Evolutionary conservation across 495 filamentous ascomycete genomes (phyloP).

Genomic region (Talaromyces ruber): DNA sequence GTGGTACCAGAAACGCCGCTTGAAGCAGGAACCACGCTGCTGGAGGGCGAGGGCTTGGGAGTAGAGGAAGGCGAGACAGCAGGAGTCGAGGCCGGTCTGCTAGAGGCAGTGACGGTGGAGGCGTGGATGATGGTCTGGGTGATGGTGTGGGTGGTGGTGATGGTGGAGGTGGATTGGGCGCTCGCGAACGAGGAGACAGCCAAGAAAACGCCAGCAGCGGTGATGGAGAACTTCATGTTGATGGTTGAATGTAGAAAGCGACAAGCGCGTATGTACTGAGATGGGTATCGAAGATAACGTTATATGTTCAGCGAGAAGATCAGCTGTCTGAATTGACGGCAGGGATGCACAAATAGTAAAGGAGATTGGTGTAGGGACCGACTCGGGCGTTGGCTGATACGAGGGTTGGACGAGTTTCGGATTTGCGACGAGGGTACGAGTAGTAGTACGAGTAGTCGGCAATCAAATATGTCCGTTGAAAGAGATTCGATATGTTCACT

Average conservation of each 20-base stretch:
- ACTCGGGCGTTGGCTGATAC: neutral
- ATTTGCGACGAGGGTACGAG: neutral
- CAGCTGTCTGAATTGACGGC: neutral
- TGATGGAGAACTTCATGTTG: conserved; percentile 3
- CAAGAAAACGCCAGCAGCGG: conserved; percentile 2
- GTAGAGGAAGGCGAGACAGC: neutral
- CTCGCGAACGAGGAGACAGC: conserved; percentile 1
- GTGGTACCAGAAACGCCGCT: neutral
- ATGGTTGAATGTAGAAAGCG: neutral
- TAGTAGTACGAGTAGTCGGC: neutral
- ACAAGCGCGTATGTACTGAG: neutral
- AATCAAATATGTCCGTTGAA: neutral
- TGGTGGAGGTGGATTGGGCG: conserved; percentile 3
- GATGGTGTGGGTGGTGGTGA: conserved; percentile 5
- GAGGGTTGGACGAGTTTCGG: neutral
- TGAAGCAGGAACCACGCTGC: neutral
- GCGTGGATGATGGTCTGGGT: conserved; percentile 5
- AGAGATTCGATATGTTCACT: neutral
- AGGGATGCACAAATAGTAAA: neutral
- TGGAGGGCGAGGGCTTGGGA: neutral
- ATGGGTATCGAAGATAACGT: neutral
- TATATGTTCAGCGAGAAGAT: conserved; percentile 1
- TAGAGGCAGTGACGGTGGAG: neutral
- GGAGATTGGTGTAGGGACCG: neutral
- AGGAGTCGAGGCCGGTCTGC: neutral